phyloP scores from a whole-genome alignment of 2,329 filamentous ascomycete genomes.

The Alternaria sp. region DNA sequence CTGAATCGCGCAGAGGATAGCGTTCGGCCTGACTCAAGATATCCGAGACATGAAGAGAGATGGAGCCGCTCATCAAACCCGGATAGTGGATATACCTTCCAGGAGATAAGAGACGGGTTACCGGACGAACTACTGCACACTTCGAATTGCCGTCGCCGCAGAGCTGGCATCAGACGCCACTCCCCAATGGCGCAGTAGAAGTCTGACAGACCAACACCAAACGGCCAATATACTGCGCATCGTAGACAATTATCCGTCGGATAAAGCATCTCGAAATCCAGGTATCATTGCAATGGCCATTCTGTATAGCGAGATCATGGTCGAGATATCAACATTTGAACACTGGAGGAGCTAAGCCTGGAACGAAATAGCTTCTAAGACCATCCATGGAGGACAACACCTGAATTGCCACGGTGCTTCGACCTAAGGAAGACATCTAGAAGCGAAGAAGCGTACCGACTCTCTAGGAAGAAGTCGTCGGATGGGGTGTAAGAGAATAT shows the following conservation, averaged over 20 bases:
- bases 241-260: not conserved
- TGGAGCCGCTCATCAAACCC: not conserved
- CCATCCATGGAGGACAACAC: not conserved
- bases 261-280: rapidly evolving
- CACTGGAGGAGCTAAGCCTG: not conserved
- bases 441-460: not conserved
- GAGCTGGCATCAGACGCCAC: not conserved
- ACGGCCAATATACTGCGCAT: not conserved
- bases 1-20: not conserved
- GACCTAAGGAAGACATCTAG: not conserved
- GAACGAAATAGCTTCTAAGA: not conserved
- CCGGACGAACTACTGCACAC: not conserved
- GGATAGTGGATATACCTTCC: not conserved
- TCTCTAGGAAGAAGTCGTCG: not conserved
- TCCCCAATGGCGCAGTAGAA: not conserved
- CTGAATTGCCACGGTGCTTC: not conserved
- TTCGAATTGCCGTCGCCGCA: not conserved
- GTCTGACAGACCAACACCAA: not conserved
- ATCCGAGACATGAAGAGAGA: not conserved
- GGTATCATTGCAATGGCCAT: not conserved
- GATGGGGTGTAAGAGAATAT: not conserved
- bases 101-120: not conserved
- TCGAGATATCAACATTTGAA: not conserved
- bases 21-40: not conserved
- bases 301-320: not conserved